A percentile compares a stretch with the other conserved stretches of the same genome.
Conservation (phyloP, 495 filamentous ascomycete genomes). For the Tuber indicum region DNA sequence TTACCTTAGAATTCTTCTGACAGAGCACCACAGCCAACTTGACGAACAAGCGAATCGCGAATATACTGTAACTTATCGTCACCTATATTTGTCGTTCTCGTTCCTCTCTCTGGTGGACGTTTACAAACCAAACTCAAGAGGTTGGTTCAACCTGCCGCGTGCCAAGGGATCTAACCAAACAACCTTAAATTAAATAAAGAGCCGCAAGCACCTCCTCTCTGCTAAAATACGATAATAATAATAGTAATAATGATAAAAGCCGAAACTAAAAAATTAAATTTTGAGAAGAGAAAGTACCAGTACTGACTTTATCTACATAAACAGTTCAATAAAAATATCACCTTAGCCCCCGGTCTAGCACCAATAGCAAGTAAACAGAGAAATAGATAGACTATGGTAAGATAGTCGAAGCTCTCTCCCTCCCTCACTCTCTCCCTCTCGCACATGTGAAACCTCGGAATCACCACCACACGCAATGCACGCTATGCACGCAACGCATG, state of each 20-base stretch:
- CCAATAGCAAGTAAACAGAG: not conserved
- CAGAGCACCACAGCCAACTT: not conserved
- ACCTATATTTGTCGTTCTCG: not conserved
- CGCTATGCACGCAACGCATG: no score
- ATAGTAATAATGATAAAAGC: not conserved
- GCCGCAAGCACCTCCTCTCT: not conserved
- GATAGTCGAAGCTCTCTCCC: no score
- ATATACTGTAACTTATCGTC: not conserved
- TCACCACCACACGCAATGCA: no score
- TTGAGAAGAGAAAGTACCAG: not conserved
- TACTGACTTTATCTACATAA: not conserved
- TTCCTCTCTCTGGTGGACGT: not conserved
- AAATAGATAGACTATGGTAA: not conserved
- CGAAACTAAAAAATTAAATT: not conserved
- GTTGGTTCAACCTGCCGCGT: not conserved
- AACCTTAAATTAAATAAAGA: constrained; percentile 2
- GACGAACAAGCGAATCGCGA: not conserved
- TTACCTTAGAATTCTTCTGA: not conserved
- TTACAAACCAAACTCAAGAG: not conserved
- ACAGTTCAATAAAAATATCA: not conserved
- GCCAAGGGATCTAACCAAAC: not conserved
- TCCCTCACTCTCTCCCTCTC: no score
- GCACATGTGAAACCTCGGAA: no score
- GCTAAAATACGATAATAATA: not conserved
- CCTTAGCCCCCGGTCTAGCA: not conserved